A percentile compares a stretch with the other conserved stretches of the same genome.
Evolutionary conservation across 139 green algal species (phyloP).

Genomic region (Micractinium sp.): DNA sequence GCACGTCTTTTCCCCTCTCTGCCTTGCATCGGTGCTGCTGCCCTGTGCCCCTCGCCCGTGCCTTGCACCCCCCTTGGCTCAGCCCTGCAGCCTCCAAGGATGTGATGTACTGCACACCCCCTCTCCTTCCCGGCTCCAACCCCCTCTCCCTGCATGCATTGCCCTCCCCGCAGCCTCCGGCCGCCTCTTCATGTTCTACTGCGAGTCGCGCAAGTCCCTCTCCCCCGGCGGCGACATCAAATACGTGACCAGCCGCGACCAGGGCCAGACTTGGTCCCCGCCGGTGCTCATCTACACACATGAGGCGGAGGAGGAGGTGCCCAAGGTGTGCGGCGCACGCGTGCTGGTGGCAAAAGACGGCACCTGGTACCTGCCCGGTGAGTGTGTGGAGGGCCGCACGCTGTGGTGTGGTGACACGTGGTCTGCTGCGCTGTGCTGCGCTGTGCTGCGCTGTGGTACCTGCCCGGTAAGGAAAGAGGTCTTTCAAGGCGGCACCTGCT

Average conservation of each 20-base stretch:
- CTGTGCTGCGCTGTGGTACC: not conserved
- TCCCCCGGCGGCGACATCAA: conserved; percentile 50
- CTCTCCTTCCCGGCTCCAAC: no score
- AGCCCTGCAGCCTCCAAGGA: no score
- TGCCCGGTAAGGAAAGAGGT: no score
- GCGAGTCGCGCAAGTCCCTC: conserved; percentile 43
- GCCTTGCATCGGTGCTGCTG: no score
- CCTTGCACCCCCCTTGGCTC: no score
- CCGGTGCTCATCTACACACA: conserved; percentile 39
- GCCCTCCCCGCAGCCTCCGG: not conserved
- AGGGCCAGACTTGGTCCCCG: conserved; percentile 30
- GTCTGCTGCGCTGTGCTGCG: not conserved
- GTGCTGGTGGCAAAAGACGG: conserved; percentile 31
- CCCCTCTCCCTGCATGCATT: no score
- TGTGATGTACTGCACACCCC: no score
- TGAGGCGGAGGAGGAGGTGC: conserved; percentile 36
- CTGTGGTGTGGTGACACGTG: not conserved
- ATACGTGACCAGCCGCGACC: conserved; percentile 19
- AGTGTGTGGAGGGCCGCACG: not conserved
- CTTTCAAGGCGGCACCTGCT: no score
- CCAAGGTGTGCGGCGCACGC: conserved; percentile 33
- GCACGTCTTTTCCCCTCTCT: no score
- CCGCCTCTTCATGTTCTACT: conserved; percentile 51
- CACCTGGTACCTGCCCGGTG: conserved; percentile 44
- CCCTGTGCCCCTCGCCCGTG: no score